Evolutionary conservation across 2,329 filamentous ascomycete genomes (phyloP), one percentile per base, ranked within the genome.

Genomic region (Xylaria sp.): DNA sequence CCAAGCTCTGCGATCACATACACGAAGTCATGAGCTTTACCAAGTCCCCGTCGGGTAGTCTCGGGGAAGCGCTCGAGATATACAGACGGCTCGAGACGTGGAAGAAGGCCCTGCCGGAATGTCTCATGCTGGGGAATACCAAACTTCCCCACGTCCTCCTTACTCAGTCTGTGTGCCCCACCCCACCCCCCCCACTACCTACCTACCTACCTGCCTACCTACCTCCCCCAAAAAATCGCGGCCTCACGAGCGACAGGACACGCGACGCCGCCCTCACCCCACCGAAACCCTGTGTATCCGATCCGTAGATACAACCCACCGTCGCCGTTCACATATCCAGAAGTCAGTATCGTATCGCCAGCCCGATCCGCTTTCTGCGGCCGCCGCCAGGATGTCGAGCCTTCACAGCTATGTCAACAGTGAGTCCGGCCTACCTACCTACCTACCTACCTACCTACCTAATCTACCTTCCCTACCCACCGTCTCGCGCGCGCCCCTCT

Each of bases 341-440:
- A 45, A 39, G 5, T 22, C 13, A 19, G 39, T 29, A 22, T n/a
- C n/a, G n/a, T n/a, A 26, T 6, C 46, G 38, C 20, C 18, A 11
- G 11, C 20, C 44, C 18, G 4, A 46, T n/a, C n/a, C n/a, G n/a
- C n/a, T n/a, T n/a, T n/a, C 21, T 20, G 3, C 43, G 17, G 5
- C 26, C 29, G 16, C 41, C 20, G 39, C 39, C 61, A 67, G 57
- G 9, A 71, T 71, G 68, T 71, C 68, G 52, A 68, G 68, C 50
- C 65, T 71, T 41, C 54, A 62, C 18, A 54, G 39, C 43, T 71
- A 70, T 53, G 63, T 69, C 39, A 65, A 70, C 50, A 70, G 69
- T 71, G 59, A 61, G 68, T 63, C 38, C 29, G 29, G 8, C 29
- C 29, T 34, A 18, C 38, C 47, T 41, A 50, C 49, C n/a, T n/a